A percentile compares a stretch with the other conserved stretches of the same genome.
These are phyloP conservation scores for Quercus robur DNA, from an alignment of 306 rosid species.

Conservation along the genomic window DNA sequence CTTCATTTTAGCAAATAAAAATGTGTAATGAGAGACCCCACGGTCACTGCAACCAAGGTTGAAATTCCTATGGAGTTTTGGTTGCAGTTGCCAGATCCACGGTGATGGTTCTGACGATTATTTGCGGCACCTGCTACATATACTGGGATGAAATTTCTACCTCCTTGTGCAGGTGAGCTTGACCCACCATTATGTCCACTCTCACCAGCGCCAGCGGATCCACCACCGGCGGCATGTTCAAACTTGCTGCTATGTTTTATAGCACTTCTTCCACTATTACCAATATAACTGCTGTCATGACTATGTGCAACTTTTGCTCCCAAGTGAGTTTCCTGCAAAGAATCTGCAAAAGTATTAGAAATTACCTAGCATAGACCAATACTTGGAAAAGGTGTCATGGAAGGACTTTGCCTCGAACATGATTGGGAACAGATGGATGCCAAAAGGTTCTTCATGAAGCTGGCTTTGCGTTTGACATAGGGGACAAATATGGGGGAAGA, in stretches of 20 bases:
- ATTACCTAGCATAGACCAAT: background rate
- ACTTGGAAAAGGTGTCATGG: background rate
- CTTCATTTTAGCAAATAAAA: conserved; percentile 19
- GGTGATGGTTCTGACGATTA: conserved; percentile 33
- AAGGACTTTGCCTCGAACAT: background rate
- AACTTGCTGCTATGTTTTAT: conserved; percentile 30
- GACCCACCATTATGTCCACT: conserved; percentile 20
- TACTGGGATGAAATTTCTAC: conserved; percentile 48
- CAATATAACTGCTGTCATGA: background rate
- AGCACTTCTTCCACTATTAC: background rate
- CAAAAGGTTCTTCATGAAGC: too few species aligned
- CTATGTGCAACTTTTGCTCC: conserved; percentile 14
- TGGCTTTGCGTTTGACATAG: too few species aligned
- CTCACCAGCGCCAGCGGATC: conserved; percentile 19
- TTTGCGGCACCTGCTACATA: conserved; percentile 61
- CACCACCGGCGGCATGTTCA: conserved; percentile 34
- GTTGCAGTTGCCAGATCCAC: conserved; percentile 39
- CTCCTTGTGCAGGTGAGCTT: conserved; percentile 35
- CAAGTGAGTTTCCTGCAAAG: conserved; percentile 29
- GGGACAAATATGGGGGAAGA: too few species aligned
- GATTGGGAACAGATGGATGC: background rate
- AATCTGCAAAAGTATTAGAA: conserved; percentile 21
- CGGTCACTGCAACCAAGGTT: conserved; percentile 29
- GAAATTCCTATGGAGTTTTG: conserved; percentile 22
- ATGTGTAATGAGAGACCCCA: conserved; percentile 31